These are phyloP conservation scores for Apiotrichum veenhuisii DNA, from an alignment of 1,284 basidiomycete species.

Conservation along the genomic window DNA sequence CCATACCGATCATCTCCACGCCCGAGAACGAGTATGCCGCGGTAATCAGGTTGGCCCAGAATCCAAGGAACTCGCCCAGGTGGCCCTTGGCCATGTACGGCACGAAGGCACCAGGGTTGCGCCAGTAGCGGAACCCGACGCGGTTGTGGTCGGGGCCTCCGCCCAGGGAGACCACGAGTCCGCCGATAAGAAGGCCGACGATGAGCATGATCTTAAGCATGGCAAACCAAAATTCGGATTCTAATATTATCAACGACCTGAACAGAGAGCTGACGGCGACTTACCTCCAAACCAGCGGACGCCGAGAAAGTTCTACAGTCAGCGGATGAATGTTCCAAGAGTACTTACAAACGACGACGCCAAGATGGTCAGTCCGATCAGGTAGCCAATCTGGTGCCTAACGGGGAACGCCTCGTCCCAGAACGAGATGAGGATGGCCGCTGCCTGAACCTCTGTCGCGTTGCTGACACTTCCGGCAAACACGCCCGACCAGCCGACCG, in stretches of 20 bases:
- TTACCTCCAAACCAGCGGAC: slow-evolving; percentile 37
- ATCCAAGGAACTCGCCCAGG: slow-evolving; percentile 28
- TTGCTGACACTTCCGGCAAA: slow-evolving; percentile 54
- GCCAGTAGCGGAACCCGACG: slow-evolving; percentile 59
- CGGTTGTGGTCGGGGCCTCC: slow-evolving; percentile 58
- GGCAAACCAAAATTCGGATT: slow-evolving; percentile 63
- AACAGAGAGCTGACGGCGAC: background rate
- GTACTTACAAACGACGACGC: slow-evolving; percentile 56
- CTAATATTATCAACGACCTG: too few species aligned
- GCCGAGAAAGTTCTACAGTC: slow-evolving; percentile 48
- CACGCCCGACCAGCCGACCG: slow-evolving; percentile 25
- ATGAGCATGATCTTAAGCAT: slow-evolving; percentile 66
- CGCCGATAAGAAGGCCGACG: slow-evolving; percentile 57
- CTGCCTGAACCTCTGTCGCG: slow-evolving; percentile 65
- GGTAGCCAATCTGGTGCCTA: slow-evolving; percentile 37
- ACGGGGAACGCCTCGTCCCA: slow-evolving; percentile 58
- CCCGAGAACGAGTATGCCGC: slow-evolving; percentile 25
- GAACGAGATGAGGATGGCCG: slow-evolving; percentile 67
- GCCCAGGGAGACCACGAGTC: slow-evolving; percentile 66
- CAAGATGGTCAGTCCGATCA: slow-evolving; percentile 48
- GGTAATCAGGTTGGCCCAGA: slow-evolving; percentile 12
- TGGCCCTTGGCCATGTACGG: background rate
- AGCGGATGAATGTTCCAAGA: slow-evolving; percentile 44
- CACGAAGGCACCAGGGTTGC: slow-evolving; percentile 61
- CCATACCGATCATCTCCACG: slow-evolving; percentile 21